phyloP scores from a whole-genome alignment of 1,284 basidiomycete species.

The Moesziomyces sp. region DNA sequence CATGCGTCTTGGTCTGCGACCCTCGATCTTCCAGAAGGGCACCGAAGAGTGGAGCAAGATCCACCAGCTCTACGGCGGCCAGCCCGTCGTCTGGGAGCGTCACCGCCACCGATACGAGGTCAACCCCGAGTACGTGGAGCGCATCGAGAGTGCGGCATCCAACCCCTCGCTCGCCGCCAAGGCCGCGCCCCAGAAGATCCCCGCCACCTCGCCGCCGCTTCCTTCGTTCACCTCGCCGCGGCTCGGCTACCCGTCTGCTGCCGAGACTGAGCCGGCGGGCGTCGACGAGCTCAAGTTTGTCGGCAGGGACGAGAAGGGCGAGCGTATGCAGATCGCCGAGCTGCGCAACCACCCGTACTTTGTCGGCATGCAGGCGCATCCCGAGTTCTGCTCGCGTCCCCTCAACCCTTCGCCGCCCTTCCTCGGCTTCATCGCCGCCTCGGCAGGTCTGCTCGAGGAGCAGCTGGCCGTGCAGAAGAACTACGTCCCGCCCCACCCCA shows the following conservation, averaged over 20 bases:
- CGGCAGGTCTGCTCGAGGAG: slow-evolving; percentile 78
- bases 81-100: slow-evolving; percentile 89
- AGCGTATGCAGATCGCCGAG: slow-evolving; percentile 97
- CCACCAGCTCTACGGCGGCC: slow-evolving; percentile 86
- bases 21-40: slow-evolving; percentile 84
- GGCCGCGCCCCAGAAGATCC: slow-evolving; percentile 31
- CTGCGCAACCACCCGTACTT: slow-evolving; percentile 91
- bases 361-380: slow-evolving; percentile 93
- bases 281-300: slow-evolving; percentile 73
- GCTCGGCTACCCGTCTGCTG: slow-evolving; percentile 18
- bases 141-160: slow-evolving; percentile 72
- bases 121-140: slow-evolving; percentile 85
- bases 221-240: slow-evolving; percentile 31
- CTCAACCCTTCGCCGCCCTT: slow-evolving; percentile 97
- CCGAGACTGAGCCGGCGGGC: slow-evolving; percentile 10
- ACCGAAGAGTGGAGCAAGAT: slow-evolving; percentile 71
- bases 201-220: slow-evolving; percentile 35
- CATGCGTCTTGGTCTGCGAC: slow-evolving; percentile 94
- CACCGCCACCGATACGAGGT: slow-evolving; percentile 98
- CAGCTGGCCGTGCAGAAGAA: slow-evolving; percentile 78
- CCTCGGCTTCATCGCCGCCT: slow-evolving; percentile 92
- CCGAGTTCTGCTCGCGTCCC: slow-evolving; percentile 98
- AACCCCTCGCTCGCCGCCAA: slow-evolving; percentile 23
- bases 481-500: slow-evolving; percentile 72
- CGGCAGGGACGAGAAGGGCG: slow-evolving; percentile 93